These are phyloP conservation scores for Vigna reflexopilosa DNA, from an alignment of 306 rosid genomes.

Conservation along the genomic window DNA sequence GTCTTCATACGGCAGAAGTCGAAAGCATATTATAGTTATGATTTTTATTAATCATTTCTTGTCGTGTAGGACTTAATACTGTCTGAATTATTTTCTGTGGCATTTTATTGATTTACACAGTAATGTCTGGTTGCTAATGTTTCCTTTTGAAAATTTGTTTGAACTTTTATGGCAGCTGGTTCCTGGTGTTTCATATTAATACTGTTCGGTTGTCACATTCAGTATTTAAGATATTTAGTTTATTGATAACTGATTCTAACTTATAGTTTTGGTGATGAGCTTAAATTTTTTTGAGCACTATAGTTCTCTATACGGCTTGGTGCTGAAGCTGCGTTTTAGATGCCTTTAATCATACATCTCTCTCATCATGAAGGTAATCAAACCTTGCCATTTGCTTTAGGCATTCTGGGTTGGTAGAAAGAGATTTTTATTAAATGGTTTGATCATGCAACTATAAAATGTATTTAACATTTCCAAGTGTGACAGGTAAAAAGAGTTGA, in stretches of 20 bases:
- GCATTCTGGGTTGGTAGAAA: conserved; percentile 58
- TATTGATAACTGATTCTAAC: conserved; percentile 56
- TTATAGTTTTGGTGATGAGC: conserved; percentile 46
- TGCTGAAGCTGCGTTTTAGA: conserved; percentile 57
- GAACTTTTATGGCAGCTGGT: conserved; percentile 53
- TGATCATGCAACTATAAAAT: conserved; percentile 31
- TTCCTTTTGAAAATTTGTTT: conserved; percentile 50
- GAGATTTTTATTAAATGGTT: conserved; percentile 21
- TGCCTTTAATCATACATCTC: conserved; percentile 47
- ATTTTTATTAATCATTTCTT: conserved; percentile 46
- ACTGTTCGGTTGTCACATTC: conserved; percentile 42
- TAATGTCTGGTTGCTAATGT: conserved; percentile 62
- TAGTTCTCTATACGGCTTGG: conserved; percentile 50
- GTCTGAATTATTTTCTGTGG: conserved; percentile 48
- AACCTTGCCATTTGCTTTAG: conserved; percentile 51
- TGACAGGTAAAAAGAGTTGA: conserved; percentile 65
- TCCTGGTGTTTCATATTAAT: conserved; percentile 52
- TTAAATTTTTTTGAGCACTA: conserved; percentile 47
- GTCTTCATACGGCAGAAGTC: conserved; percentile 56
- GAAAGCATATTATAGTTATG: conserved; percentile 46
- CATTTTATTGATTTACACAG: conserved; percentile 49
- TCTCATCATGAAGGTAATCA: conserved; percentile 58
- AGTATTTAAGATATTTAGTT: conserved; percentile 40
- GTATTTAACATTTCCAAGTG: conserved; percentile 55
- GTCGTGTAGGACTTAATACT: conserved; percentile 52